Evolutionary conservation across 495 filamentous ascomycete species (phyloP).

Genomic region (Penicillium cinerascens): DNA sequence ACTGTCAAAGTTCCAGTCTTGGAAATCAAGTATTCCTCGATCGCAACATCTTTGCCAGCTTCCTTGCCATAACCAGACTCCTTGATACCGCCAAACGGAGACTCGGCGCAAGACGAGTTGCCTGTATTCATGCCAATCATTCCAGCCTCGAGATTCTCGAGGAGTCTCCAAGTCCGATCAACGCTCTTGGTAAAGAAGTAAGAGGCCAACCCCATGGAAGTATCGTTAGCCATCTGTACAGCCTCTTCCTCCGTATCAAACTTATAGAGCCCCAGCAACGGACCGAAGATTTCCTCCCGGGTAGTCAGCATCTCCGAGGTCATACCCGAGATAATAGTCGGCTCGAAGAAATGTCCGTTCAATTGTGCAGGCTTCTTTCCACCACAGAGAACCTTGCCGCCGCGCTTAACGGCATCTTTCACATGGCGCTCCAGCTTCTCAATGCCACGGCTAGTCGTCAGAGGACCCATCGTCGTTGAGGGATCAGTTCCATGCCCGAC

Average conservation of each 20-base stretch:
- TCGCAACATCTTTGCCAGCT: constrained; percentile 58
- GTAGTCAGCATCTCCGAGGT: constrained; percentile 36
- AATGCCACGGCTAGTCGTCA: constrained; percentile 15
- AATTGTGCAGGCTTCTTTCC: neutral
- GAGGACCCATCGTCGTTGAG: neutral
- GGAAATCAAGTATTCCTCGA: constrained; percentile 56
- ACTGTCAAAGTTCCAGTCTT: constrained; percentile 57
- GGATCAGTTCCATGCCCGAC: constrained; percentile 6
- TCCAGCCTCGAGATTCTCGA: constrained; percentile 24
- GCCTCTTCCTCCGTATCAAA: constrained; percentile 31
- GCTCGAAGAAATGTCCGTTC: constrained; percentile 53
- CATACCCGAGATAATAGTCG: constrained; percentile 68
- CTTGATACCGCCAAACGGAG: constrained; percentile 58
- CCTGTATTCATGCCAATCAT: constrained; percentile 34
- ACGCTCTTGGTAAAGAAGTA: constrained; percentile 27
- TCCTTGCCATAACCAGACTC: constrained; percentile 62
- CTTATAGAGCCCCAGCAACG: constrained; percentile 16
- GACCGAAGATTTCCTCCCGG: constrained; percentile 28
- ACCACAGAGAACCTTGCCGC: constrained; percentile 12
- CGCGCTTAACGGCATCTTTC: constrained; percentile 12
- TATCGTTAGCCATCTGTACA: constrained; percentile 21
- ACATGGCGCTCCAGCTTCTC: constrained; percentile 15
- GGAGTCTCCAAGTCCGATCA: constrained; percentile 17
- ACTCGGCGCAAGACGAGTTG: constrained; percentile 50
- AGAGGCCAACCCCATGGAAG: constrained; percentile 22